phyloP scores from a whole-genome alignment of 345 rosid genomes.

The Murraya paniculata region DNA sequence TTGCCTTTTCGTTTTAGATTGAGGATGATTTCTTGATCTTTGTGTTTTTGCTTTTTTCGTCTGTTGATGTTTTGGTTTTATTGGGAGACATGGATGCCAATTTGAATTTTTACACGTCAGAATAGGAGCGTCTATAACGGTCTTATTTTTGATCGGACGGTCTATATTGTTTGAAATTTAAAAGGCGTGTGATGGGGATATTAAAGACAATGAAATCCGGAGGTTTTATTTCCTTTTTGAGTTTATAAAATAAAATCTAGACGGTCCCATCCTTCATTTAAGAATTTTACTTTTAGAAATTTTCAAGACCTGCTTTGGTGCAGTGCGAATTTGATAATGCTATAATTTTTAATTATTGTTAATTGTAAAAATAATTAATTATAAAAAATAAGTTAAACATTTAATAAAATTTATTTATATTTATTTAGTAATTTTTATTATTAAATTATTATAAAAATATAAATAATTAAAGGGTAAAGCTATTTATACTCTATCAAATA shows the following conservation, averaged over 20 bases:
- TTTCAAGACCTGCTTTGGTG: too few species aligned
- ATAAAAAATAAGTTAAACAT: too few species aligned
- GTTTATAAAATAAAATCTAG: neutral
- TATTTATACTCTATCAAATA: too few species aligned
- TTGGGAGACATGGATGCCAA: neutral
- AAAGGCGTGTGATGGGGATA: conserved; percentile 3
- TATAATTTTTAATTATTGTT: too few species aligned
- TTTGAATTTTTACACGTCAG: conserved; percentile 14
- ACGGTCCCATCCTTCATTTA: too few species aligned
- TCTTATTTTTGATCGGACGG: conserved; percentile 44
- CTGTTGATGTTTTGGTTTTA: neutral
- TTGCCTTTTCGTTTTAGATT: neutral
- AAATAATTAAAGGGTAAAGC: too few species aligned
- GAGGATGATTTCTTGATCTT: neutral
- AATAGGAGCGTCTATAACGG: conserved; percentile 50
- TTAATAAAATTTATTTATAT: too few species aligned
- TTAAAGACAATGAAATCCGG: neutral
- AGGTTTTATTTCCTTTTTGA: neutral
- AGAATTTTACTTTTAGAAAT: too few species aligned
- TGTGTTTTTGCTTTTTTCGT: neutral
- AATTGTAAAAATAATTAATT: too few species aligned
- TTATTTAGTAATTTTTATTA: too few species aligned
- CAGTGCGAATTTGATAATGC: too few species aligned
- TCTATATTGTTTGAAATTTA: conserved; percentile 17
- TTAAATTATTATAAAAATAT: too few species aligned